Evolutionary conservation across 2,329 filamentous ascomycete genomes (phyloP).

Genomic region (Xylaria sp.): DNA sequence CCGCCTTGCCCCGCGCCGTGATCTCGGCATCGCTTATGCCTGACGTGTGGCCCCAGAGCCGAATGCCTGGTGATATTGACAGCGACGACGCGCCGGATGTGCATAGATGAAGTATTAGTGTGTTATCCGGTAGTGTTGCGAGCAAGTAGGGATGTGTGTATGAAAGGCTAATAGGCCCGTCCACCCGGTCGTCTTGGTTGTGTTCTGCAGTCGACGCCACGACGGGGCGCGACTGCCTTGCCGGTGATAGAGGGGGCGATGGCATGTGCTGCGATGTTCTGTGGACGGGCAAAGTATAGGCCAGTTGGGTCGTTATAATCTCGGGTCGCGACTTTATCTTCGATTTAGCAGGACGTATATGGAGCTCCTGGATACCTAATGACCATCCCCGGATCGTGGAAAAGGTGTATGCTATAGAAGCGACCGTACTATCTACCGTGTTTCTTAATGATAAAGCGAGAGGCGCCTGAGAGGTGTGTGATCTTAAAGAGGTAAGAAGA

Average conservation of each 20-base stretch:
- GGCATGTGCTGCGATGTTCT: slow-evolving; percentile 35
- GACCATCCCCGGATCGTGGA: slow-evolving; percentile 85
- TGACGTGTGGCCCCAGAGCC: slow-evolving; percentile 92
- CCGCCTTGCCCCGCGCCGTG: slow-evolving; percentile 84
- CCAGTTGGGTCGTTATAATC: slow-evolving; percentile 55
- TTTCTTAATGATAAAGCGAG: slow-evolving; percentile 85
- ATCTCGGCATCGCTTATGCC: slow-evolving; percentile 88
- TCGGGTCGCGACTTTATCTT: slow-evolving; percentile 45
- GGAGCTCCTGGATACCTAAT: slow-evolving; percentile 89
- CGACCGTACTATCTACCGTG: slow-evolving; percentile 72
- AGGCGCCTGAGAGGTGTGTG: slow-evolving; percentile 81
- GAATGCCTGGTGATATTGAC: slow-evolving; percentile 76
- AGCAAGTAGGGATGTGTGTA: slow-evolving; percentile 88
- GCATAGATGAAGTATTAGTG: slow-evolving; percentile 83
- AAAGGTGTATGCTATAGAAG: slow-evolving; percentile 88
- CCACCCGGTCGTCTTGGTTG: slow-evolving; percentile 3
- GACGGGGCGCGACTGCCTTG: slow-evolving; percentile 6
- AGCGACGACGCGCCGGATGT: slow-evolving; percentile 75
- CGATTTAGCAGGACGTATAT: slow-evolving; percentile 60
- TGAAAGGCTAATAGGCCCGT: slow-evolving; percentile 71
- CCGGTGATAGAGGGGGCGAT: slow-evolving; percentile 45
- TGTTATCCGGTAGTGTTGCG: slow-evolving; percentile 87
- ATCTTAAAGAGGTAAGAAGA: slow-evolving; percentile 81
- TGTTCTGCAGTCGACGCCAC: slow-evolving; percentile 3
- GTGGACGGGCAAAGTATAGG: slow-evolving; percentile 53